Percentiles rank a stretch among this genome's conserved stretches.
Conservation (phyloP, 2,329 filamentous ascomycete species). For the Penicillium sp. region DNA sequence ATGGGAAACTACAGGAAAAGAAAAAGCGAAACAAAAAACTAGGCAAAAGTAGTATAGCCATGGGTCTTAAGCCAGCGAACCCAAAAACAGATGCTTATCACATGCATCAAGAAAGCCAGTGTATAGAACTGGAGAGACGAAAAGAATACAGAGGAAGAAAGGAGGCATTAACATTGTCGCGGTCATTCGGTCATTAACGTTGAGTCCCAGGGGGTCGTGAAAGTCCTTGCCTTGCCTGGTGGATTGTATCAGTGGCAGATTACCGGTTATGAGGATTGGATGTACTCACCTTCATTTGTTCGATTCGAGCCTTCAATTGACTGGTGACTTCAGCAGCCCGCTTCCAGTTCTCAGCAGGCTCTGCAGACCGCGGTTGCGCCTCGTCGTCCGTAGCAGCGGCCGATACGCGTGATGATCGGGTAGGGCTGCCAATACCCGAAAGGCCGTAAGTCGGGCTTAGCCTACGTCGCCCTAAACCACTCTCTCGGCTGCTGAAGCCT, state of each 20-base stretch:
- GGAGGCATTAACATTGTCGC: slow-evolving; percentile 18
- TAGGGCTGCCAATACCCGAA: slow-evolving; percentile 40
- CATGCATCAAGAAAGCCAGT: slow-evolving; percentile 8
- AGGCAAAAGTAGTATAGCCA: slow-evolving; percentile 8
- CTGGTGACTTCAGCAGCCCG: slow-evolving; percentile 95
- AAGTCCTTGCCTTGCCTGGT: slow-evolving; percentile 45
- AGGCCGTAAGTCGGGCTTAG: slow-evolving; percentile 44
- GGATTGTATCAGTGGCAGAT: neutral
- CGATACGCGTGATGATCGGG: slow-evolving; percentile 36
- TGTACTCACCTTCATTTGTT: slow-evolving; percentile 80
- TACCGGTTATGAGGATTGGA: neutral
- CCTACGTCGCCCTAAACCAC: slow-evolving; percentile 40
- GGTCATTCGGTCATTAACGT: slow-evolving; percentile 35
- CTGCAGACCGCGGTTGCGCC: slow-evolving; percentile 36
- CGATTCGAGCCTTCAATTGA: slow-evolving; percentile 93
- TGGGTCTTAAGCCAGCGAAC: slow-evolving; percentile 11
- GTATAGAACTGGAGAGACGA: slow-evolving; percentile 15
- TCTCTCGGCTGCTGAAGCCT: slow-evolving; percentile 29
- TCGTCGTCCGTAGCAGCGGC: slow-evolving; percentile 38
- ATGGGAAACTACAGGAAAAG: slow-evolving; percentile 15
- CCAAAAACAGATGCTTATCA: slow-evolving; percentile 16
- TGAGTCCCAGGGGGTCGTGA: slow-evolving; percentile 34
- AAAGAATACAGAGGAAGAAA: slow-evolving; percentile 12
- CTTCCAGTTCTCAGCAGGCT: slow-evolving; percentile 89
- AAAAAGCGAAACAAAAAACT: neutral